These are phyloP conservation scores for Cenchrus purpureus DNA, from an alignment of 176 grass and related monocot species.

Conservation along the genomic window DNA sequence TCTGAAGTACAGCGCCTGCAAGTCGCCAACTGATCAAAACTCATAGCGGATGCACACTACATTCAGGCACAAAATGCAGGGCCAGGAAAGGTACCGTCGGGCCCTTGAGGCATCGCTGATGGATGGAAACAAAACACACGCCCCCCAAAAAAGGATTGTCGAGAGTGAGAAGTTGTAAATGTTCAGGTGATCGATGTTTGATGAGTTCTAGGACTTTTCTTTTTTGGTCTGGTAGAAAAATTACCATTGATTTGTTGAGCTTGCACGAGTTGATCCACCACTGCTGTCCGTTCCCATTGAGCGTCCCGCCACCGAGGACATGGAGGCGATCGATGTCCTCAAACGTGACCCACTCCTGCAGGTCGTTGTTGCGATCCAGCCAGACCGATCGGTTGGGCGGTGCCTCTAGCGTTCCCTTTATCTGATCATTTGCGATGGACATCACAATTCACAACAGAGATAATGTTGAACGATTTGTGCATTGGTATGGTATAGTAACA, in stretches of 20 bases:
- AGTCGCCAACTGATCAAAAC: conserved; percentile 17
- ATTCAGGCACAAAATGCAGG: background rate
- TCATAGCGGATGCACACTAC: background rate
- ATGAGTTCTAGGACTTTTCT: background rate
- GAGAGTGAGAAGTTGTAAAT: conserved; percentile 19
- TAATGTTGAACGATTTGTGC: background rate
- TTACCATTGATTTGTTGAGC: conserved; percentile 58
- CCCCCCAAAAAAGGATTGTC: background rate
- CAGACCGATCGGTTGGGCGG: conserved; percentile 60
- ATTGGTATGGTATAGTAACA: background rate
- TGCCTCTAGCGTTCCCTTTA: conserved; percentile 68
- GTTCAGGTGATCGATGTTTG: background rate
- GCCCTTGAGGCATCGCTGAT: conserved; percentile 61
- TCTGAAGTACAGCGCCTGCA: conserved; percentile 67
- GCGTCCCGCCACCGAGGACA: conserved; percentile 61
- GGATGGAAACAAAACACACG: background rate
- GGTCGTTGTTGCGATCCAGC: background rate
- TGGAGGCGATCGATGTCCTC: conserved; percentile 36
- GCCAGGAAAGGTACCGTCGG: conserved; percentile 61
- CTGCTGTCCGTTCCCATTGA: conserved; percentile 66
- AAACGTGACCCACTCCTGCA: conserved; percentile 67
- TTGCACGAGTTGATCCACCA: conserved; percentile 91
- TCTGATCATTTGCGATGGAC: conserved; percentile 38
- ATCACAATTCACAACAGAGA: background rate
- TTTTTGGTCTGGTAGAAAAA: background rate